These are phyloP conservation scores for Yamadazyma akitaensis DNA, from an alignment of 805 yeast species.

Conservation along the genomic window DNA sequence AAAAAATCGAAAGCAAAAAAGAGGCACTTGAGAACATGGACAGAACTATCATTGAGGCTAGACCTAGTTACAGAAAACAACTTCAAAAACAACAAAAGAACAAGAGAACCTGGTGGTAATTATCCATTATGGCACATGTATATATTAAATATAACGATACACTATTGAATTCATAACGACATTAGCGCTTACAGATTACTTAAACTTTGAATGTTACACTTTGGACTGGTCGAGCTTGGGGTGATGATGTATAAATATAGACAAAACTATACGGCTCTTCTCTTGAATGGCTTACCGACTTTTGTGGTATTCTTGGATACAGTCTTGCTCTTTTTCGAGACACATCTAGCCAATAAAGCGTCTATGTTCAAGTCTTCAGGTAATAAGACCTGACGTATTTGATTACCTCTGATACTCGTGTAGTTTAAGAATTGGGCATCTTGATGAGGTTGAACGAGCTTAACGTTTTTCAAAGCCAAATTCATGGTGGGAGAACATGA, in stretches of 20 bases:
- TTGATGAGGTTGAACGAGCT: slow-evolving; percentile 68
- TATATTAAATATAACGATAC: slow-evolving; percentile 6
- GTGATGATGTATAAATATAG: background rate
- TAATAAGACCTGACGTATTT: slow-evolving; percentile 73
- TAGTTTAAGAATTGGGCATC: slow-evolving; percentile 70
- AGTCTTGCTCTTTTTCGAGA: slow-evolving; percentile 1
- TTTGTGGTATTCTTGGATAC: background rate
- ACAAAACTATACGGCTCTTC: slow-evolving; percentile 5
- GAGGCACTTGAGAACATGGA: slow-evolving; percentile 69
- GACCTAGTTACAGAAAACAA: slow-evolving; percentile 45
- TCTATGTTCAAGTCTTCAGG: slow-evolving; percentile 86
- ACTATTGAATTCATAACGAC: background rate
- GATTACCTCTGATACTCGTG: slow-evolving; percentile 85
- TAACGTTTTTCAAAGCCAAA: slow-evolving; percentile 73
- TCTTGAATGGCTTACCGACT: slow-evolving; percentile 2
- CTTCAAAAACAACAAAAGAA: slow-evolving; percentile 32
- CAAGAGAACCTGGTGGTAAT: slow-evolving; percentile 37
- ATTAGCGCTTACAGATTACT: background rate
- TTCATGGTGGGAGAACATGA: slow-evolving; percentile 92
- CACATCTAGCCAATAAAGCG: slow-evolving; percentile 51
- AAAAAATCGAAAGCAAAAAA: slow-evolving; percentile 55
- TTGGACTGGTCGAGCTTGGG: too few species aligned
- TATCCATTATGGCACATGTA: background rate
- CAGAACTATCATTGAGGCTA: slow-evolving; percentile 58
- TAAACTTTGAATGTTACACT: background rate